phyloP scores from a whole-genome alignment of 2,329 filamentous ascomycete genomes.

The Aspergillus candidus region DNA sequence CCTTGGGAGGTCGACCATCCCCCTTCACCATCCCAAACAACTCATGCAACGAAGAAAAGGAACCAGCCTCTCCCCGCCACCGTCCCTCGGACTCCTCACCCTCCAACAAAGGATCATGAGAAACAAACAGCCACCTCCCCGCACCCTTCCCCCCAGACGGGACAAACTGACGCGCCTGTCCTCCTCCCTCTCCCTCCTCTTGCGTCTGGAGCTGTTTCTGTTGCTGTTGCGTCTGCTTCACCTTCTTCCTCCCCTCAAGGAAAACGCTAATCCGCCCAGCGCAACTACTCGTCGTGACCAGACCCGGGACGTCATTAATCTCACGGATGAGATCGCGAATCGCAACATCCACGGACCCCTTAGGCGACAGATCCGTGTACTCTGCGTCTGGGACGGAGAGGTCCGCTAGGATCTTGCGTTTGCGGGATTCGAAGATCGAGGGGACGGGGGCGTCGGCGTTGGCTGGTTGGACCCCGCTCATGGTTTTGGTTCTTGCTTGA shows the following conservation, averaged over 20 bases:
- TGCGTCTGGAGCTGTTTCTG: constrained; percentile 11
- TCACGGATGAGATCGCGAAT: constrained; percentile 71
- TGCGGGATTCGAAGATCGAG: constrained; percentile 53
- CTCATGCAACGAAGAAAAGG: constrained; percentile 21
- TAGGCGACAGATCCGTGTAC: constrained; percentile 81
- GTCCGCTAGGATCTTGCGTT: constrained; percentile 64
- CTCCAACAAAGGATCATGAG: constrained; percentile 62
- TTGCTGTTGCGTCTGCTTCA: constrained; percentile 3
- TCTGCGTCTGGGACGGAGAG: constrained; percentile 62
- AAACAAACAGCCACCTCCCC: constrained; percentile 80
- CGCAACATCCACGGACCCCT: constrained; percentile 75
- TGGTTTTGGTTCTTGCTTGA: constrained; percentile 1
- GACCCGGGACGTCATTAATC: constrained; percentile 67
- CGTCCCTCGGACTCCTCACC: not conserved
- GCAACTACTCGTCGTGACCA: constrained; percentile 91
- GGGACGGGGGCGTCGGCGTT: constrained; percentile 16
- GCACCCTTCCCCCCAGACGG: constrained; percentile 78
- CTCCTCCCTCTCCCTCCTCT: constrained; percentile 12
- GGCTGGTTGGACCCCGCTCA: constrained; percentile 3
- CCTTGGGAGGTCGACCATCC: constrained; percentile 24
- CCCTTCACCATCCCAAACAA: constrained; percentile 41
- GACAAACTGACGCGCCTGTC: constrained; percentile 37
- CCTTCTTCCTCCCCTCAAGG: constrained; percentile 63
- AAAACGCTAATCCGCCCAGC: constrained; percentile 84
- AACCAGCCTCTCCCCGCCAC: not conserved